Percentiles rank a stretch among this genome's conserved stretches.
Evolutionary conservation across 305 asterid genomes (phyloP).

Genomic region (Withania somnifera): DNA sequence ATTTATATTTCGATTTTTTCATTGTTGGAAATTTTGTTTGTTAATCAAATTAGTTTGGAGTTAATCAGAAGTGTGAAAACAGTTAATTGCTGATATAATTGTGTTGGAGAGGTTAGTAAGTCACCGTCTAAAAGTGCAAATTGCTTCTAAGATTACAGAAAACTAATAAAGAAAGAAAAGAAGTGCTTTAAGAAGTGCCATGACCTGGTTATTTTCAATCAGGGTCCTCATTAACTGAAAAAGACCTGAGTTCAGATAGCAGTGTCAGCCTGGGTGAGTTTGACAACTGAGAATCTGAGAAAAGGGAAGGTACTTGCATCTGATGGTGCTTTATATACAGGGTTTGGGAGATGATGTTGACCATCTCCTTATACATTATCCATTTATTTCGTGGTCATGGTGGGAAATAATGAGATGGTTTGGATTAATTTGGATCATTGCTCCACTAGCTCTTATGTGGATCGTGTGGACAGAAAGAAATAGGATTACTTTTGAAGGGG

Average conservation of each 20-base stretch:
- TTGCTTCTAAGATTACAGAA: neutral
- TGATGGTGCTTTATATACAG: neutral
- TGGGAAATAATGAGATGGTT: too few relatives aligned
- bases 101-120: neutral
- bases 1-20: neutral
- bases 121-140: neutral
- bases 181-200: neutral
- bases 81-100: neutral
- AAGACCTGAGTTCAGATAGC: neutral
- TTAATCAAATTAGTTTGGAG: neutral
- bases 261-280: neutral
- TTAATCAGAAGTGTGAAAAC: neutral
- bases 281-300: neutral
- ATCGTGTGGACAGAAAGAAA: too few relatives aligned
- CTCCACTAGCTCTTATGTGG: too few relatives aligned
- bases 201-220: neutral
- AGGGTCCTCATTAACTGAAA: neutral
- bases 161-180: neutral
- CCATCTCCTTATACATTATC: neutral
- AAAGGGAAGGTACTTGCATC: neutral
- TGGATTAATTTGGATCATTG: neutral
- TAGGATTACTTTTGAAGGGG: neutral
- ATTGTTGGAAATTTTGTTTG: neutral
- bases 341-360: neutral
- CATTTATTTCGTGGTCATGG: too few relatives aligned